Base-by-base conservation (phyloP, 352 stramenopile genomes). In the Achlya hypogyna region DNA sequence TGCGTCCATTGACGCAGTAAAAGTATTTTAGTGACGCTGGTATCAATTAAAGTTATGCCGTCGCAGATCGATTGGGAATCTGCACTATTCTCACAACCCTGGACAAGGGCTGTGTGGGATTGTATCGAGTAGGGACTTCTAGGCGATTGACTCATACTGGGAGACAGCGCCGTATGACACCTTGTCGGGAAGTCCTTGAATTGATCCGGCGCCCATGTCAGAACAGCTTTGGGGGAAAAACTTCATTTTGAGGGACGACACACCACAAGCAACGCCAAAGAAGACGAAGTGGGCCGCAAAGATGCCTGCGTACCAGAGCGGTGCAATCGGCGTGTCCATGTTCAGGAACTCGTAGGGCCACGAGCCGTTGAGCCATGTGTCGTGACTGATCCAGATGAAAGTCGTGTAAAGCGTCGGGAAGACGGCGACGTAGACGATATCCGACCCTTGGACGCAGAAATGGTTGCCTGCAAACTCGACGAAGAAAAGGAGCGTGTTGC, bases 301-400 rank as follows among this genome's bases (percentile, higher is more conserved):
- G n/a, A 53, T 52, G 27, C 60, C 60, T 16, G 59, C 5, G 23
- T 58, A 67, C 60, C 60, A 67, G 2, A 42, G 18, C 16, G 60
- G 60, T n/a, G 60, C 51, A 14, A 20, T 22, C 6, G 42, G 20
- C 9, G 14, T 59, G 27, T 49, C 51, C 18, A 67, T 40, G 9
- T 42, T 25, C 0, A 67, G 42, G 25, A 67, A 67, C 18, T 47
- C 25, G 22, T 67, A 67, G 18, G 60, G 40, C 60, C 60, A 67
- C 16, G 35, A 29, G 4, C 60, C 60, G 28, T 67, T 5, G 28
- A 45, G 31, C 38, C 38, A 67, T 1, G 60, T 67, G 43, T 56
- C 60, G 29, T 67, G 51, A 25, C 60, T 34, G 28, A 67, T 58
- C 60, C 60, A 67, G n/a, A 49, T 34, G 20, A 67, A 67, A 2